Percentiles rank a stretch among this genome's conserved stretches.
Evolutionary conservation across 2,329 filamentous ascomycete species (phyloP).

Genomic region (Aspergillus neoniger): DNA sequence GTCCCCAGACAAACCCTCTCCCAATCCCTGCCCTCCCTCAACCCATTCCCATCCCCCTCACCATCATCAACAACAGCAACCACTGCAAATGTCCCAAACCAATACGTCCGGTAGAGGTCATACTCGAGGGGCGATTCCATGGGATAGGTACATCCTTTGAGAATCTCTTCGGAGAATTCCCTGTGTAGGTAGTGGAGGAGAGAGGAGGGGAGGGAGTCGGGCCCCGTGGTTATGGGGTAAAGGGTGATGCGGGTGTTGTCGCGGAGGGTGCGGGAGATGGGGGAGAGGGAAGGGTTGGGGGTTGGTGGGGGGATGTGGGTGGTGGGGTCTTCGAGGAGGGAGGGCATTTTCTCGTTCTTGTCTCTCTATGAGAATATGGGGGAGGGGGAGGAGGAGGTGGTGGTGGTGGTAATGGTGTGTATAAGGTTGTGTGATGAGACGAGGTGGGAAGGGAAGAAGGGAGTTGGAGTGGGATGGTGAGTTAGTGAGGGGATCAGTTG

Average conservation of each 20-base stretch:
- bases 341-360: slow-evolving; percentile 31
- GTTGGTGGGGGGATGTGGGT: slow-evolving; percentile 30
- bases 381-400: no score
- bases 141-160: slow-evolving; percentile 40
- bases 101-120: slow-evolving; percentile 37
- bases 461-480: background rate
- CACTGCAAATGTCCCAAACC: slow-evolving; percentile 43
- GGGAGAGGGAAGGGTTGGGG: slow-evolving; percentile 24
- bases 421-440: background rate
- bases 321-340: slow-evolving; percentile 40
- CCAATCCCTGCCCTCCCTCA: slow-evolving; percentile 36
- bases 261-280: slow-evolving; percentile 30
- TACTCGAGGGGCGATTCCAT: slow-evolving; percentile 38
- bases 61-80: slow-evolving; percentile 31
- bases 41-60: slow-evolving; percentile 11
- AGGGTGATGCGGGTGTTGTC: slow-evolving; percentile 27
- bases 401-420: background rate
- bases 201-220: slow-evolving; percentile 23
- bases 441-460: background rate
- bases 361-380: background rate
- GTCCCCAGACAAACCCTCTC: slow-evolving; percentile 40
- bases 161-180: slow-evolving; percentile 40
- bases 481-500: background rate
- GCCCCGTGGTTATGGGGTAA: slow-evolving; percentile 31
- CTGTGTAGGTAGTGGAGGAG: slow-evolving; percentile 33